Evolutionary conservation across 2,329 filamentous ascomycete genomes (phyloP).

Genomic region (Ascochyta koolunga): DNA sequence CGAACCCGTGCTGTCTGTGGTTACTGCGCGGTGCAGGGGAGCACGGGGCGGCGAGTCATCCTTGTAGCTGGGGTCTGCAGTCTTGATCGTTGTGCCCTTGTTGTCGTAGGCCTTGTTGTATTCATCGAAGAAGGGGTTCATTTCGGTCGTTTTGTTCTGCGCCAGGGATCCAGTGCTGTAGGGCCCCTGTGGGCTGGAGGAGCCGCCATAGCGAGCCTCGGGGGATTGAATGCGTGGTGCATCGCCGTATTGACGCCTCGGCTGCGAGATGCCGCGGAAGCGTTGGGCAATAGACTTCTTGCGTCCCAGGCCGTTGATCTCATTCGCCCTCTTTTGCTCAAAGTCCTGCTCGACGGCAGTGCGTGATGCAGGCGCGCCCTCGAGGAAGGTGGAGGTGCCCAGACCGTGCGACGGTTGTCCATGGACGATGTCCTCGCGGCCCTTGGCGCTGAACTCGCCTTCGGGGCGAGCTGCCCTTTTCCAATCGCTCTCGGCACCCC

Average conservation of each 20-base stretch:
- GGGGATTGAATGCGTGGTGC: constrained; percentile 51
- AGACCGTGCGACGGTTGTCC: constrained; percentile 83
- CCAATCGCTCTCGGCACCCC: constrained; percentile 46
- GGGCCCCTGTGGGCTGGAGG: constrained; percentile 37
- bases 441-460: constrained; percentile 49
- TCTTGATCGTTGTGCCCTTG: constrained; percentile 65
- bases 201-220: constrained; percentile 59
- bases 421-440: constrained; percentile 71
- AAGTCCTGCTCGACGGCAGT: constrained; percentile 77
- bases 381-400: constrained; percentile 93
- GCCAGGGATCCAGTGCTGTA: constrained; percentile 49
- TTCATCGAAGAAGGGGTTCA: constrained; percentile 82
- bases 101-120: constrained; percentile 71
- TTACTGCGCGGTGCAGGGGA: constrained; percentile 39
- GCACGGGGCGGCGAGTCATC: constrained; percentile 41
- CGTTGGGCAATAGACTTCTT: constrained; percentile 96
- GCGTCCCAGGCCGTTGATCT: constrained; percentile 67
- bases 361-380: constrained; percentile 86
- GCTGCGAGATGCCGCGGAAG: constrained; percentile 81
- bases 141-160: constrained; percentile 49
- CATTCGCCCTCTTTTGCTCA: constrained; percentile 59
- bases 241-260: constrained; percentile 64
- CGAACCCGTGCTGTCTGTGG: constrained; percentile 39
- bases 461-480: constrained; percentile 44
- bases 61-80: constrained; percentile 48